Conservation (phyloP, 257 asterid species). For the Solanum paucissectum region DNA sequence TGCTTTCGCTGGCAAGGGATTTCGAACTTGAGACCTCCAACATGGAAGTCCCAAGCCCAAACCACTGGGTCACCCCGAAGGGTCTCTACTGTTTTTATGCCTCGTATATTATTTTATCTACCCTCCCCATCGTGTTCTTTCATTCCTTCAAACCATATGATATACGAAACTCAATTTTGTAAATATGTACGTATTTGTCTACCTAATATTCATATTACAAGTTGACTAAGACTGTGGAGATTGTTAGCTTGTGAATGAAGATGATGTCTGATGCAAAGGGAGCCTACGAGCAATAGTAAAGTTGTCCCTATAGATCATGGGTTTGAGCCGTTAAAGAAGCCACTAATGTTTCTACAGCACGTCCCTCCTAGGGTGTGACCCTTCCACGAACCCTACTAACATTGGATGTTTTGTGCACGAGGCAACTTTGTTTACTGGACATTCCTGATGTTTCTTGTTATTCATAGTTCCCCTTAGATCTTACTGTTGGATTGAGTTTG, state of each 20-base stretch:
- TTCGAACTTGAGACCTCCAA: too few relatives aligned
- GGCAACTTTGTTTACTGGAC: not conserved
- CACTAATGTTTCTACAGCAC: too few relatives aligned
- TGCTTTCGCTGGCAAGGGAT: too few relatives aligned
- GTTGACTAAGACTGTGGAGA: not conserved
- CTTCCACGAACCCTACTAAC: not conserved
- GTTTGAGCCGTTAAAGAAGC: too few relatives aligned
- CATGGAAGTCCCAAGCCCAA: too few relatives aligned
- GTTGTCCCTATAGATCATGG: too few relatives aligned
- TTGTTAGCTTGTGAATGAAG: not conserved
- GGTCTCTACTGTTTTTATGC: not conserved
- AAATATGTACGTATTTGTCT: not conserved
- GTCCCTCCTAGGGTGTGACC: not conserved
- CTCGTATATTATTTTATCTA: not conserved
- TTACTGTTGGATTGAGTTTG: not conserved
- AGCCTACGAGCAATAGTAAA: too few relatives aligned
- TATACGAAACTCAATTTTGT: not conserved
- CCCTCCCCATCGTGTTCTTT: not conserved
- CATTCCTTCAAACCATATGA: not conserved
- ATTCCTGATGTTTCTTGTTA: too few relatives aligned
- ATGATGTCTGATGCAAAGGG: not conserved
- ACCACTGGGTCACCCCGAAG: too few relatives aligned
- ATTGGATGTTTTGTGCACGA: too few relatives aligned
- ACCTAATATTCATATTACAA: not conserved
- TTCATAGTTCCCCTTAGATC: too few relatives aligned